Evolutionary conservation across 2,329 filamentous ascomycete genomes (phyloP).

Genomic region (Gaeumannomyces sp.): DNA sequence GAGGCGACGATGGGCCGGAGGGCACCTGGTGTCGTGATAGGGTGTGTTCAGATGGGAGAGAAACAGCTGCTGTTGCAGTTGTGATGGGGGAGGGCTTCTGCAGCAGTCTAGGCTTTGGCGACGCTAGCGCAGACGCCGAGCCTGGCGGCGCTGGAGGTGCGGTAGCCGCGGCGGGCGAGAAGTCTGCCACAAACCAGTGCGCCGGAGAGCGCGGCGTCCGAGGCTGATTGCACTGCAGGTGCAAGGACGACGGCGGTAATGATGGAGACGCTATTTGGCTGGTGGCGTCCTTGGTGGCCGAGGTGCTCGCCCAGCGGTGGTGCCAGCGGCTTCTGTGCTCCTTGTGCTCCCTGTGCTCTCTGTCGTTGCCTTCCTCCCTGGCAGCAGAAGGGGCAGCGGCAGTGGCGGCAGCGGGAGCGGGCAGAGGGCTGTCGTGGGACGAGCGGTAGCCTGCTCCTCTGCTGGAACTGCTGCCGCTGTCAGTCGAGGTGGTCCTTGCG

Average conservation of each 20-base stretch:
- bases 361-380: constrained; percentile 2
- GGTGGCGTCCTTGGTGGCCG: constrained; percentile 3
- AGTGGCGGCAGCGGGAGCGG: not conserved
- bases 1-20: not conserved
- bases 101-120: not conserved
- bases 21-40: not conserved
- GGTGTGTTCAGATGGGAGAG: constrained; percentile 4
- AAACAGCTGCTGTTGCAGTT: not conserved
- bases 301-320: constrained; percentile 7
- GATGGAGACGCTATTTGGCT: not conserved
- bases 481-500: constrained; percentile 12
- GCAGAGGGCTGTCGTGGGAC: constrained; percentile 9
- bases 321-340: constrained; percentile 20
- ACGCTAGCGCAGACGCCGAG: not conserved
- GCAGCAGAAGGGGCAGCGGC: not conserved
- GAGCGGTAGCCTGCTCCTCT: constrained; percentile 8
- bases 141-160: not conserved
- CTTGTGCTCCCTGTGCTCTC: constrained; percentile 7
- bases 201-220: constrained; percentile 14
- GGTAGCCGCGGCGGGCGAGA: not conserved
- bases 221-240: not conserved
- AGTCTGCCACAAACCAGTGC: constrained; percentile 11
- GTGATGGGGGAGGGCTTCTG: not conserved
- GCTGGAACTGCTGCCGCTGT: constrained; percentile 10
- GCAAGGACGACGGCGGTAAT: not conserved